Conservation (phyloP, 108 stramenopile species). For the Mayamaea pseudoterrestris region DNA sequence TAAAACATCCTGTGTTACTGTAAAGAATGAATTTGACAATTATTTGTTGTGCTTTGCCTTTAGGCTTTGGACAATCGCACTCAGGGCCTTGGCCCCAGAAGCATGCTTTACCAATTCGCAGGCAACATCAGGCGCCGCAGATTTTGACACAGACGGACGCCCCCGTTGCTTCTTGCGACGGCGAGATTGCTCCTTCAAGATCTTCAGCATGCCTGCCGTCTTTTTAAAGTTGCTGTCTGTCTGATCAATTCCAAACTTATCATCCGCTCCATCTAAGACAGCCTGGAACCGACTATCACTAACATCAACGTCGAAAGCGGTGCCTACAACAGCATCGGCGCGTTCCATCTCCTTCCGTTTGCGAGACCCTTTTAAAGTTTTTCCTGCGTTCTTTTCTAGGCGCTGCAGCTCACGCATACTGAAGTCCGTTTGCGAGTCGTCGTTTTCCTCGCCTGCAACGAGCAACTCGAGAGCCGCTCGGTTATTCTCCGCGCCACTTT, state of each 20-base stretch:
- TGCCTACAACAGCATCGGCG: conserved; percentile 57
- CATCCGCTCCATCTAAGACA: conserved; percentile 80
- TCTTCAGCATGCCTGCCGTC: conserved; percentile 78
- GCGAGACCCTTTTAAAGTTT: conserved; percentile 63
- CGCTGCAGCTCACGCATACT: conserved; percentile 76
- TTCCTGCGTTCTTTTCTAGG: conserved; percentile 63
- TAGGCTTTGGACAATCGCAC: conserved; percentile 4
- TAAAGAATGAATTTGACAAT: neutral
- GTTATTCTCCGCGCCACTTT: conserved; percentile 3
- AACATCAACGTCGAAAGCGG: conserved; percentile 71
- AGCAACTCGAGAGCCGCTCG: conserved; percentile 67
- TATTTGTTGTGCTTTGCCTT: neutral
- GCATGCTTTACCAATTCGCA: neutral
- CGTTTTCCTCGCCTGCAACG: conserved; percentile 69
- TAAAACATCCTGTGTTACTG: too few species aligned
- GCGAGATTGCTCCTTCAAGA: conserved; percentile 69
- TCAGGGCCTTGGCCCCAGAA: neutral
- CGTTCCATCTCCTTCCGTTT: conserved; percentile 70
- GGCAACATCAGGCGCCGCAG: neutral
- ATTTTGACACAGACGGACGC: neutral
- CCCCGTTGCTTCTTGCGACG: conserved; percentile 39
- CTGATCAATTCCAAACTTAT: conserved; percentile 85
- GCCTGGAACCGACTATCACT: conserved; percentile 79
- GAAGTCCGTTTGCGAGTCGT: conserved; percentile 59
- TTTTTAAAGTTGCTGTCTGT: conserved; percentile 81